Evolutionary conservation across 1,284 basidiomycete species (phyloP), one percentile per base, ranked within the genome.

Genomic region (Tetrapyrgos nigripes): DNA sequence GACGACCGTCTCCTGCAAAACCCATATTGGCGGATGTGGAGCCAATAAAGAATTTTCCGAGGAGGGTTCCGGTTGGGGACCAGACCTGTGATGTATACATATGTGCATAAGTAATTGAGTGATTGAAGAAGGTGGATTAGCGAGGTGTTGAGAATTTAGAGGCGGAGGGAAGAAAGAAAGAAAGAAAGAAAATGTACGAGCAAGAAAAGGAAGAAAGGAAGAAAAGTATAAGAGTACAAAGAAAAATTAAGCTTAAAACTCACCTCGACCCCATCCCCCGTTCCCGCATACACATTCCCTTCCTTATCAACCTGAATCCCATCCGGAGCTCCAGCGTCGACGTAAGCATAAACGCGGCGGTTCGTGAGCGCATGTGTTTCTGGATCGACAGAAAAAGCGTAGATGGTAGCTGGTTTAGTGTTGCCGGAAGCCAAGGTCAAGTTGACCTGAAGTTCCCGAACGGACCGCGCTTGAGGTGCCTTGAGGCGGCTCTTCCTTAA

Each of bases 11-110:
- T 0, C 83, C 84, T 0, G 88, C 88, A 67, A 93, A 93, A 13
- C 84, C 81, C 75, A 88, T 77, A 68, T 93, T 89, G 24, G 90
- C 82, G 3, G 82, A 79, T 0, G 77, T 78, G 3, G 71, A 76
- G 17, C 85, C 86, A 0, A 87, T 59, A 75, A 88, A 92, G 69
- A 93, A 87, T 72, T 93, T 93, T 43, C 91, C 91, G 11, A 93
- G 74, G 2, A 93, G 76, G 2, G 76, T 81, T 1, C 91, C 91
- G 14, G 79, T 66, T 0, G 81, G 66, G 66, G 85, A 83, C 83
- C 86, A 92, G 1, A 93, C 87, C 74, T 87, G 65, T n/a, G n/a
- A n/a, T n/a, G n/a, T n/a, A n/a, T n/a, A n/a, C n/a, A n/a, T n/a
- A n/a, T n/a, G n/a, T n/a, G n/a, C n/a, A n/a, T n/a, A n/a, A n/a